A percentile compares a stretch with the other conserved stretches of the same genome.
phyloP scores from a whole-genome alignment of 139 green algal species.

The Auxenochlorella protothecoides region DNA sequence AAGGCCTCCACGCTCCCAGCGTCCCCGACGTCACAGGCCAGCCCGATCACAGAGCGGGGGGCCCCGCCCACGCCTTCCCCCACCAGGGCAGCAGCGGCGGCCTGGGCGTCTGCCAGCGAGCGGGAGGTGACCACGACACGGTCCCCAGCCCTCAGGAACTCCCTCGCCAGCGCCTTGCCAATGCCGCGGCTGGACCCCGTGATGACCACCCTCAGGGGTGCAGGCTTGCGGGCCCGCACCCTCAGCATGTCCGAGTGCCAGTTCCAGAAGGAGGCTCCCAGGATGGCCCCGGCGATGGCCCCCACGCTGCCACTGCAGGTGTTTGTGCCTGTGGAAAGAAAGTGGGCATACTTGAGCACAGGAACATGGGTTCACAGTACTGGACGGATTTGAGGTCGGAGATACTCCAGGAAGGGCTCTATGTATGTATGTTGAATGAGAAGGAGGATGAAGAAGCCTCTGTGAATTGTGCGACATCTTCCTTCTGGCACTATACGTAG shows the following conservation, averaged over 20 bases:
- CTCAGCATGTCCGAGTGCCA: neutral
- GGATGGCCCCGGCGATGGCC: neutral
- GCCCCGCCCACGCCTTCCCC: slow-evolving; percentile 7
- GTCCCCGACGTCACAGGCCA: slow-evolving; percentile 50
- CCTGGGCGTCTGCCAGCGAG: slow-evolving; percentile 11
- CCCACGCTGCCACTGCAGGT: neutral
- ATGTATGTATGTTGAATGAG: too few species aligned
- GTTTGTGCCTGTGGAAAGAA: neutral
- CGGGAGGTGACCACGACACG: slow-evolving; percentile 58
- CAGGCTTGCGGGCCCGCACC: neutral
- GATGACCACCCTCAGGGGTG: slow-evolving; percentile 50
- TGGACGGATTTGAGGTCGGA: too few species aligned
- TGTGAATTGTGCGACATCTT: too few species aligned
- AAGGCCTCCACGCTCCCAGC: slow-evolving; percentile 35
- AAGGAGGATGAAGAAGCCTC: too few species aligned
- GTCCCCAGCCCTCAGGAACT: slow-evolving; percentile 61
- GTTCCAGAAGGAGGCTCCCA: neutral
- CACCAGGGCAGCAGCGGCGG: slow-evolving; percentile 21
- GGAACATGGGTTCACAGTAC: too few species aligned
- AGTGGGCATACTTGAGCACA: too few species aligned
- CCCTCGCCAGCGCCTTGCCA: slow-evolving; percentile 70
- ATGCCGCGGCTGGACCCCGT: slow-evolving; percentile 59
- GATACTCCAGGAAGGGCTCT: too few species aligned
- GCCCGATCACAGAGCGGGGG: slow-evolving; percentile 18
- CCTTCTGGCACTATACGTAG: too few species aligned